Evolutionary conservation across 306 rosid genomes (phyloP).

Genomic region (Vigna trinervia): DNA sequence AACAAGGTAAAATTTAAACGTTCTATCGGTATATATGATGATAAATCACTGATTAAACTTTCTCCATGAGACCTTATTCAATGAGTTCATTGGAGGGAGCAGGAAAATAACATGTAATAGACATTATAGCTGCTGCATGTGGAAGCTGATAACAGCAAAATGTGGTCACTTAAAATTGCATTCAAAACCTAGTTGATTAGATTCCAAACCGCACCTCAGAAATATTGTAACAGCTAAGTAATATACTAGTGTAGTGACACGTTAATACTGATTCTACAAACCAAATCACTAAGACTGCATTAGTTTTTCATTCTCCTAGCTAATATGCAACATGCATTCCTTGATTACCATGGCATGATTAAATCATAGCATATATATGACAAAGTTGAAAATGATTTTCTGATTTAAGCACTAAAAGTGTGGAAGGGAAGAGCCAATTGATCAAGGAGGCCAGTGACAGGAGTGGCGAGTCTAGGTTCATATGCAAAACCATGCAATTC

Average conservation of each 20-base stretch:
- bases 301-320: background rate
- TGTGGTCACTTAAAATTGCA: background rate
- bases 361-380: background rate
- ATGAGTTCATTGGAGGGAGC: background rate
- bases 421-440: constrained; percentile 71
- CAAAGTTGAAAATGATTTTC: background rate
- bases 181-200: background rate
- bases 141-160: background rate
- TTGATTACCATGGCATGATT: background rate
- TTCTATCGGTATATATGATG: background rate
- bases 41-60: background rate
- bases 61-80: background rate
- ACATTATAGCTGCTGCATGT: background rate
- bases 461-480: constrained; percentile 83
- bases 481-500: constrained; percentile 87
- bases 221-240: background rate
- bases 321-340: constrained; percentile 2
- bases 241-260: background rate
- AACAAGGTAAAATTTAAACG: background rate
- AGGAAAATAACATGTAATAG: background rate
- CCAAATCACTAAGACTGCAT: background rate
- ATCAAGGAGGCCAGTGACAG: constrained; percentile 78
- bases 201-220: background rate
- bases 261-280: background rate
- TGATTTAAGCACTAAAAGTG: constrained; percentile 35